A percentile compares a stretch with the other conserved stretches of the same genome.
Evolutionary conservation across 768 basidiomycete species (phyloP).

Genomic region (Porpolomopsis calyptriformis): DNA sequence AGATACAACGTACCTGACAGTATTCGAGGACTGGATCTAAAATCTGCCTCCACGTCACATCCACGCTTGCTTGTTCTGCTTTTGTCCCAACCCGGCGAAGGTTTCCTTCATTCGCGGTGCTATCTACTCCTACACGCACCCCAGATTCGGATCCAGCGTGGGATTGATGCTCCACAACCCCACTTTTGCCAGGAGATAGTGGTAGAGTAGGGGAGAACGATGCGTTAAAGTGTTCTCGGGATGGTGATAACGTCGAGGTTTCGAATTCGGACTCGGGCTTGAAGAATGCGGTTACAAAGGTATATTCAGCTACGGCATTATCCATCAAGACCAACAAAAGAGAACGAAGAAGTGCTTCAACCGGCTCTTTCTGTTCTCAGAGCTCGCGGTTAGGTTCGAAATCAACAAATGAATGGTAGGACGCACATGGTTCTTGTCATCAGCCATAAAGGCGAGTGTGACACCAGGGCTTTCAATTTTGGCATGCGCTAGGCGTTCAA

Average conservation of each 20-base stretch:
- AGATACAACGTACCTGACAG: constrained; percentile 44
- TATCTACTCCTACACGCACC: constrained; percentile 23
- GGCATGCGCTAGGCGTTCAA: constrained; percentile 52
- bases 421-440: constrained; percentile 78
- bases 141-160: constrained; percentile 43
- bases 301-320: constrained; percentile 87
- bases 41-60: constrained; percentile 80
- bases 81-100: constrained; percentile 31
- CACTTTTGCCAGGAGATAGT: constrained; percentile 34
- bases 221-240: constrained; percentile 25
- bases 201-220: constrained; percentile 28
- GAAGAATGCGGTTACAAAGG: constrained; percentile 83
- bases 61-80: constrained; percentile 49
- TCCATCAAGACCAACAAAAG: constrained; percentile 86
- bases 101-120: constrained; percentile 27
- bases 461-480: constrained; percentile 74
- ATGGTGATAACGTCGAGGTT: constrained; percentile 22
- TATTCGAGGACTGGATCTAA: constrained; percentile 89
- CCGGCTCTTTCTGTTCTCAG: constrained; percentile 54
- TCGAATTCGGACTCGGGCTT: constrained; percentile 15
- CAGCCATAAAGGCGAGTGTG: constrained; percentile 79
- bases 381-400: constrained; percentile 9
- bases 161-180: constrained; percentile 33
- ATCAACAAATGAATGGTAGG: not conserved
- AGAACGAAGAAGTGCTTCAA: constrained; percentile 80